Conservation (phyloP, 1,284 basidiomycete species). For the Fomitopsis schrenkii region DNA sequence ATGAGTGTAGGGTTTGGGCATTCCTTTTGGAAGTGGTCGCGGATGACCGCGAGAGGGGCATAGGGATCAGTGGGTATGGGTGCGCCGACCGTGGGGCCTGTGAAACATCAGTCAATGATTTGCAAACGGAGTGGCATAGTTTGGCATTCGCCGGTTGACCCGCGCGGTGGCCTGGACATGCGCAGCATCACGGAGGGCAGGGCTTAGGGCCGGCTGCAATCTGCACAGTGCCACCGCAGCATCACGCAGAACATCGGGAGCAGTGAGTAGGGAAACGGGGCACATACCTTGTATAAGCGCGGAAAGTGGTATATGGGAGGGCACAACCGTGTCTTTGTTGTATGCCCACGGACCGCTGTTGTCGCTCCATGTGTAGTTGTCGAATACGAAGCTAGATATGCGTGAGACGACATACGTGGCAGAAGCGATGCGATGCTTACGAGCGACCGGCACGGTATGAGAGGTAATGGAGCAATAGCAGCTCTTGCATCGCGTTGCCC, state of each 20-base stretch:
- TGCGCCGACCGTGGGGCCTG: constrained; percentile 1
- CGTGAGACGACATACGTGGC: not conserved
- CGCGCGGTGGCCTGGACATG: too few relatives aligned
- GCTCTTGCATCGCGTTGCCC: not conserved
- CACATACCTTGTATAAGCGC: constrained; percentile 46
- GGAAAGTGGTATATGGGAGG: constrained; percentile 54
- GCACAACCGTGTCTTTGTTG: constrained; percentile 40
- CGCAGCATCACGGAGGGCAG: too few relatives aligned
- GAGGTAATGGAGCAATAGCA: not conserved
- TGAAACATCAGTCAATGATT: not conserved
- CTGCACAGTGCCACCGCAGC: too few relatives aligned
- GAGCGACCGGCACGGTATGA: not conserved
- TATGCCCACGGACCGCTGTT: constrained; percentile 18
- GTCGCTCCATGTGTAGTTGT: constrained; percentile 56
- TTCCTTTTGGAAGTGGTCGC: not conserved
- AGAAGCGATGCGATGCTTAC: not conserved
- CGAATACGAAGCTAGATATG: constrained; percentile 46
- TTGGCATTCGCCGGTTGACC: too few relatives aligned
- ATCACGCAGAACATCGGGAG: not conserved
- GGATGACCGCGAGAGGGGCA: not conserved
- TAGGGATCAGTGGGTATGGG: not conserved
- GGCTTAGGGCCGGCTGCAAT: too few relatives aligned
- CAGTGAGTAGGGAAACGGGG: not conserved
- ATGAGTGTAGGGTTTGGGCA: not conserved
- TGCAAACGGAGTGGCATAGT: not conserved